phyloP scores from a whole-genome alignment of 352 stramenopile species.

The Globisporangium radiosum region DNA sequence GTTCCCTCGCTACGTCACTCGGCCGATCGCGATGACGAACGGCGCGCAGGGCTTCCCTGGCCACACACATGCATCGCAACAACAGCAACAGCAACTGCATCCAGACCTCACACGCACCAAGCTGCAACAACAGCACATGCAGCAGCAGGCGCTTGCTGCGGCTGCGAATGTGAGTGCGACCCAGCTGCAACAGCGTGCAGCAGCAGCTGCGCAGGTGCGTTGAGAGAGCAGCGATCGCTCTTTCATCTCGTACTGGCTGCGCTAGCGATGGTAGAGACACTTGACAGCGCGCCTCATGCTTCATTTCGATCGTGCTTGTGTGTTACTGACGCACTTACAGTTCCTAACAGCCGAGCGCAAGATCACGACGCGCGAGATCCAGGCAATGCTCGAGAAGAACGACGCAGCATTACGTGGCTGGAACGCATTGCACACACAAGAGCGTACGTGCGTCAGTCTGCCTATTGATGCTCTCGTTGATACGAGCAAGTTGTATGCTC shows the following conservation, averaged over 20 bases:
- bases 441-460: conserved; percentile 35
- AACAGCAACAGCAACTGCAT: conserved; percentile 4
- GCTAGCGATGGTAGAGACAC: too few species aligned
- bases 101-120: neutral
- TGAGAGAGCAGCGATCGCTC: too few species aligned
- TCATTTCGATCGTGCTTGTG: neutral
- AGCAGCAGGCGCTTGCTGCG: neutral
- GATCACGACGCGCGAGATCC: conserved; percentile 55
- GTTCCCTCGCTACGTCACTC: too few species aligned
- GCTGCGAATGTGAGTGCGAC: neutral
- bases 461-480: too few species aligned
- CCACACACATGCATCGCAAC: neutral
- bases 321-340: conserved; percentile 2
- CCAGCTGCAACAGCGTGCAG: neutral
- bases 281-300: too few species aligned
- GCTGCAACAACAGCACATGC: neutral
- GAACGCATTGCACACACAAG: conserved; percentile 64
- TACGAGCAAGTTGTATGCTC: too few species aligned
- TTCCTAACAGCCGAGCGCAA: conserved; percentile 42
- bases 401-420: conserved; percentile 66
- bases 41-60: neutral
- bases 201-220: neutral
- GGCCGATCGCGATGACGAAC: neutral
- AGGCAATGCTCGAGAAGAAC: conserved; percentile 85
- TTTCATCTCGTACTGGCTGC: too few species aligned